Percentiles rank a stretch among this genome's conserved stretches.
Conservation (phyloP, 2,329 filamentous ascomycete species). For the Tolypocladium guangdongense region DNA sequence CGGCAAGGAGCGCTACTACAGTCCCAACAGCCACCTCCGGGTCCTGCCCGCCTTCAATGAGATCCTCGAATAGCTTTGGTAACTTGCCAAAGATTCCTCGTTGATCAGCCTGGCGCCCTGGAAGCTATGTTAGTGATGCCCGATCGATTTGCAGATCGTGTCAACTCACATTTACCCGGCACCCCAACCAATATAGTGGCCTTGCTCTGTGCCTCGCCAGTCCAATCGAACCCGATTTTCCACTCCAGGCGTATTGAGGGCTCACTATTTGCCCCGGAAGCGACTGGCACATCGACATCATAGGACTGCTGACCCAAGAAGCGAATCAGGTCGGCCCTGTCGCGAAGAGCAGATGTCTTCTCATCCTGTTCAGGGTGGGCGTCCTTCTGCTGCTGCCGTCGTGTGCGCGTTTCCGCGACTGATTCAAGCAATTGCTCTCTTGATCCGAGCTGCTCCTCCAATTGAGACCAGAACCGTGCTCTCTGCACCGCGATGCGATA, state of each 20-base stretch:
- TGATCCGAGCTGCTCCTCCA: conserved; percentile 35
- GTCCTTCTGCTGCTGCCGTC: conserved; percentile 11
- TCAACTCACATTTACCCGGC: conserved; percentile 51
- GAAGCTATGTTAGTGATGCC: conserved; percentile 7
- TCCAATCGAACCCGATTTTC: conserved; percentile 60
- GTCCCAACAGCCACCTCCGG: conserved; percentile 46
- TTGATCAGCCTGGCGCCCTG: conserved; percentile 51
- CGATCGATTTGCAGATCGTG: not conserved
- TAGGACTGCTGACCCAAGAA: conserved; percentile 42
- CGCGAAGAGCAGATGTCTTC: conserved; percentile 5
- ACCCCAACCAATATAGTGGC: conserved; percentile 43
- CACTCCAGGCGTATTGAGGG: conserved; percentile 46
- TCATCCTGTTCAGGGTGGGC: conserved; percentile 12
- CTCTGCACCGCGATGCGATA: conserved; percentile 48
- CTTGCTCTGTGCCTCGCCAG: conserved; percentile 54
- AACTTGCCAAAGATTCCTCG: conserved; percentile 45
- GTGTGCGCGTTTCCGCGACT: conserved; percentile 12
- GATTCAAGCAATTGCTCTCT: conserved; percentile 16
- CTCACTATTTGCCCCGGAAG: conserved; percentile 18
- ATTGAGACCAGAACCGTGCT: conserved; percentile 49
- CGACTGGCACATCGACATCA: conserved; percentile 29
- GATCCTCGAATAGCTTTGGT: conserved; percentile 46
- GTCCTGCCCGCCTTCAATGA: conserved; percentile 44
- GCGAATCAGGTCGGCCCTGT: conserved; percentile 35
- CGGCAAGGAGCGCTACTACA: conserved; percentile 47